A percentile compares a stretch with the other conserved stretches of the same genome.
phyloP scores from a whole-genome alignment of 1,284 basidiomycete species.

The Wallemia hederae region DNA sequence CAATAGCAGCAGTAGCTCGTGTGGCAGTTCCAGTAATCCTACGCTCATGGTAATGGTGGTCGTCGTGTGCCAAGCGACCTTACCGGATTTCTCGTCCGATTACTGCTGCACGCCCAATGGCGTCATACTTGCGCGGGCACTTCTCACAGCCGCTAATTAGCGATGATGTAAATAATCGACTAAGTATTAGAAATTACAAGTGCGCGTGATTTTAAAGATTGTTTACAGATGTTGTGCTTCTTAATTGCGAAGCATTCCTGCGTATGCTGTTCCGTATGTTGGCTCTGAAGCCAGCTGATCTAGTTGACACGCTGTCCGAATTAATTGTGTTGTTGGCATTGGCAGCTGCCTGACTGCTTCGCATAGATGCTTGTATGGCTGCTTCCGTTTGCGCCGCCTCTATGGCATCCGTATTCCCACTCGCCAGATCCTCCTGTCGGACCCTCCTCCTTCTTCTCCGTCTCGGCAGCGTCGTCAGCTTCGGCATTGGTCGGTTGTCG shows the following conservation, averaged over 20 bases:
- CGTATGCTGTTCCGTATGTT: background rate
- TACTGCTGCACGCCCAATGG: too few relatives aligned
- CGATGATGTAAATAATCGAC: too few relatives aligned
- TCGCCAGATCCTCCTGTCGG: background rate
- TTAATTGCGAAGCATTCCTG: background rate
- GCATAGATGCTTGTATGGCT: background rate
- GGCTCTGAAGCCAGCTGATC: background rate
- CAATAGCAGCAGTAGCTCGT: background rate
- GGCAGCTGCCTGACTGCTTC: background rate
- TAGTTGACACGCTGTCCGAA: background rate
- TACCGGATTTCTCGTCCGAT: too few relatives aligned
- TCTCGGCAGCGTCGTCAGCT: conserved; percentile 20
- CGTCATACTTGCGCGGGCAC: too few relatives aligned
- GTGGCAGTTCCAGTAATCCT: background rate
- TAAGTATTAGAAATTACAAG: too few relatives aligned
- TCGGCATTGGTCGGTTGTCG: conserved; percentile 66
- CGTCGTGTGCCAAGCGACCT: background rate
- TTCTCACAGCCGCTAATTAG: too few relatives aligned
- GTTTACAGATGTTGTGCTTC: background rate
- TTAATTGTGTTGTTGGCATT: too few relatives aligned
- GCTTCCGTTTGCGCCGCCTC: background rate
- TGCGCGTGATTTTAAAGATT: too few relatives aligned
- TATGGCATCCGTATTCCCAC: background rate
- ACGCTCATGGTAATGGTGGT: background rate
- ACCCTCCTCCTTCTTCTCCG: background rate